Evolutionary conservation across 2,329 filamentous ascomycete species (phyloP), one percentile per base, ranked within the genome.

Genomic region (Fusarium albidum): DNA sequence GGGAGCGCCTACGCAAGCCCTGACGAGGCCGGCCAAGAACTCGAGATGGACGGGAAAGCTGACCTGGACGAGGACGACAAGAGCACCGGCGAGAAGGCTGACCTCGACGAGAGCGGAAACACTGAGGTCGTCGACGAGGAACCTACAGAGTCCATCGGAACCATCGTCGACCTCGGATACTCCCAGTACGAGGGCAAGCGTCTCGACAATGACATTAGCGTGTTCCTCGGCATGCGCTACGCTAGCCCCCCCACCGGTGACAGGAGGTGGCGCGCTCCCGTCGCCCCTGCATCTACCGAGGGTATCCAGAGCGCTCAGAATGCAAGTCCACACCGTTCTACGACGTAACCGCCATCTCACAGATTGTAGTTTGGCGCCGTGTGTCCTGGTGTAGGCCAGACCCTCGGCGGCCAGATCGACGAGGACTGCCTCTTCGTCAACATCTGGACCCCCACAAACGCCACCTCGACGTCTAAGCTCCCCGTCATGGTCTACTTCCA

Each of bases 361-460:
- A 6, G 27, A 15, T 11, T 10, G 14, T 12, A 39, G 44, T 50
- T 43, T 12, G 31, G 31, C 4, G 21, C 26, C 17, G 21, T 39
- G 14, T 49, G 45, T 21, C 27, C 40, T 18, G 45, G 45, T 11
- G 27, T 29, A 10, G 14, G 21, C 37, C 18, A 49, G n/a, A 26
- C 13, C 17, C n/a, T 21, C 29, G 25, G 18, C 13, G 11, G 33
- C 8, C 9, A 15, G 13, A 14, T 41, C 18, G 27, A 37, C 13
- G 41, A 50, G 21, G 37, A 49, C 15, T 49, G 46, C 25, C 38
- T 49, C 15, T 49, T 18, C 18, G 31, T 49, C 29, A 49, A 49
- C 21, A 6, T 49, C 3, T 49, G 18, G 21, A 42, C 34, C 15
- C 46, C 46, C 12, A 17, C 37, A 11, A 3, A 14, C 13, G 46